These are phyloP conservation scores for Hyaloscypha hepaticicola DNA, from an alignment of 495 filamentous ascomycete species.

Conservation along the genomic window DNA sequence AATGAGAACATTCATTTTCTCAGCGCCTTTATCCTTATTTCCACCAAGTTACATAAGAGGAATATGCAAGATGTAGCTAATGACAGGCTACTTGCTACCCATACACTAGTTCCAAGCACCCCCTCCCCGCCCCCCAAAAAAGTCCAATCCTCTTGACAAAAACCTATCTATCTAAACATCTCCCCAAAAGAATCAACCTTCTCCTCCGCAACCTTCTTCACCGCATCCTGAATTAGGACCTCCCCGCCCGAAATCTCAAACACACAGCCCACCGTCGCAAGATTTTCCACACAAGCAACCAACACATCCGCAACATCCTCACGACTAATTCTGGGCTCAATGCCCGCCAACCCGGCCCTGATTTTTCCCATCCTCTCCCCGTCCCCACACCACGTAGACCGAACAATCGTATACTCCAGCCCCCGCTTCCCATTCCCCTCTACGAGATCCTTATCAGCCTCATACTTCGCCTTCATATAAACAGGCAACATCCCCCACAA, in stretches of 20 bases:
- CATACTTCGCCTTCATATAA: slow-evolving; percentile 37
- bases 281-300: slow-evolving; percentile 34
- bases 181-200: slow-evolving; percentile 23
- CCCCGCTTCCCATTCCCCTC: slow-evolving; percentile 31
- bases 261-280: slow-evolving; percentile 34
- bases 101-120: no score
- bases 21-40: no score
- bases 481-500: slow-evolving; percentile 31
- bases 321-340: slow-evolving; percentile 27
- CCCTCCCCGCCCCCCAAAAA: no score
- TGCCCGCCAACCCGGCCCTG: slow-evolving; percentile 29
- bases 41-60: no score
- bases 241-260: slow-evolving; percentile 38
- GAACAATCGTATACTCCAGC: slow-evolving; percentile 38
- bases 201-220: slow-evolving; percentile 18
- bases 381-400: slow-evolving; percentile 32
- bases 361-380: slow-evolving; percentile 32
- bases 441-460: slow-evolving; percentile 35
- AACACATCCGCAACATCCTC: slow-evolving; percentile 38
- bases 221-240: slow-evolving; percentile 26
- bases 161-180: slow-evolving; percentile 18
- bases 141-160: no score
- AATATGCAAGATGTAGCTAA: no score
- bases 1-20: no score
- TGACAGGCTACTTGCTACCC: no score